Evolutionary conservation across 179 eudicot genomes (phyloP).

Genomic region (Silene vulgaris): DNA sequence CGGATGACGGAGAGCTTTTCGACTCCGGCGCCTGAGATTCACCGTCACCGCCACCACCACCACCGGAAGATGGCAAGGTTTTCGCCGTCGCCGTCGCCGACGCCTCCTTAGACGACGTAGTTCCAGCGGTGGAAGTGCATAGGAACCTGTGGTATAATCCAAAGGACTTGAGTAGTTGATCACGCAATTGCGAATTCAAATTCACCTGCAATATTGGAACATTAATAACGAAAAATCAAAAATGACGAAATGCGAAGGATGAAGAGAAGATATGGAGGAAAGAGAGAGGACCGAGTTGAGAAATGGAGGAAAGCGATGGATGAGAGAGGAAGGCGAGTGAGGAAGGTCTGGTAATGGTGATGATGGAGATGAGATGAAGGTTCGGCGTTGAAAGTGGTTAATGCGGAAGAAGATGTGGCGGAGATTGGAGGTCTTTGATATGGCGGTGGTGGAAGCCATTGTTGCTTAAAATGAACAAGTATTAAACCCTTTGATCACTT

Average conservation of each 20-base stretch:
- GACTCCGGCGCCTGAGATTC: constrained; percentile 8
- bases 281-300: constrained; percentile 9
- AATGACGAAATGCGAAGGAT: background rate
- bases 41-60: constrained; percentile 13
- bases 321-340: constrained; percentile 16
- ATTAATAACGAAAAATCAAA: background rate
- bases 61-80: background rate
- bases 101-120: constrained; percentile 5
- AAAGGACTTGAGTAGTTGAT: constrained; percentile 21
- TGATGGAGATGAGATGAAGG: constrained; percentile 22
- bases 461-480: background rate
- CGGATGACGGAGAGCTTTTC: constrained; percentile 10
- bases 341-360: constrained; percentile 6
- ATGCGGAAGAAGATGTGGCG: constrained; percentile 29
- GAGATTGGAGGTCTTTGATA: constrained; percentile 29
- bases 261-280: background rate
- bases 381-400: constrained; percentile 25
- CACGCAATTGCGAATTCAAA: constrained; percentile 15
- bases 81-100: background rate
- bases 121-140: constrained; percentile 21
- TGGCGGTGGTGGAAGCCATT: constrained; percentile 28
- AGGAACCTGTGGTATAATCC: constrained; percentile 29
- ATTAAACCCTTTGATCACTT: constrained; percentile 8
- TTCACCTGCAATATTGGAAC: constrained; percentile 22
- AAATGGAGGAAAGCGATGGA: constrained; percentile 16